Evolutionary conservation across 441 rosid genomes (phyloP), one percentile per base, ranked within the genome.

Genomic region (Hura crepitans): DNA sequence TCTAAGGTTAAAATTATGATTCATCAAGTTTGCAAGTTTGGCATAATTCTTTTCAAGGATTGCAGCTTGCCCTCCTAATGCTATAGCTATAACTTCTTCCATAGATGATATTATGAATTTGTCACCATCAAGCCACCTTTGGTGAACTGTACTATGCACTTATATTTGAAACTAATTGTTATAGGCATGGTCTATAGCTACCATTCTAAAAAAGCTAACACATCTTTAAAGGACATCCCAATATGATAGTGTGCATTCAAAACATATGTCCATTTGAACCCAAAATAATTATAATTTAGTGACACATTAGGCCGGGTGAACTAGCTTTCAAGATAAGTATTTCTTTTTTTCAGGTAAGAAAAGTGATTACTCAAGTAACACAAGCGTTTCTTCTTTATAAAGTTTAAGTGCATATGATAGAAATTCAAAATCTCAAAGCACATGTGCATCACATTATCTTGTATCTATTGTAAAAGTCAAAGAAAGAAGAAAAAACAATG

Each of bases 121-220:
- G 70, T 89, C 99, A 63, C 99, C 99, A 33, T 85, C 79, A 51
- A 92, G 87, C 99, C 99, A 94, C 69, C 94, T 83, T 71, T 88
- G 90, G 42, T 88, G 79, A 56, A 94, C 97, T 33, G 80, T 79
- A 71, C 97, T 86, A 72, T 92, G 97, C 45, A 94, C 90, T 97
- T 94, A 82, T 81, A 82, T 62, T 67, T 14, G 1, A 50, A 68
- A 50, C 33, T 23, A 45, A 17, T 14, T 25, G 45, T 67, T 67
- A 47, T 4, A 66, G 50, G n/a, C n/a, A 18, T 50, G 20, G 33
- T 46, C n/a, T 51, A 58, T 11, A 62, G 30, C 49, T 5, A 27
- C 54, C 53, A 53, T 42, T 3, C 30, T 37, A 15, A 71, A 23
- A 59, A 54, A 51, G 28, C 3, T 25, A 35, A 18, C 15, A 56